Conservation (phyloP, 176 grass and related monocot species). For the Musa schizocarpa region DNA sequence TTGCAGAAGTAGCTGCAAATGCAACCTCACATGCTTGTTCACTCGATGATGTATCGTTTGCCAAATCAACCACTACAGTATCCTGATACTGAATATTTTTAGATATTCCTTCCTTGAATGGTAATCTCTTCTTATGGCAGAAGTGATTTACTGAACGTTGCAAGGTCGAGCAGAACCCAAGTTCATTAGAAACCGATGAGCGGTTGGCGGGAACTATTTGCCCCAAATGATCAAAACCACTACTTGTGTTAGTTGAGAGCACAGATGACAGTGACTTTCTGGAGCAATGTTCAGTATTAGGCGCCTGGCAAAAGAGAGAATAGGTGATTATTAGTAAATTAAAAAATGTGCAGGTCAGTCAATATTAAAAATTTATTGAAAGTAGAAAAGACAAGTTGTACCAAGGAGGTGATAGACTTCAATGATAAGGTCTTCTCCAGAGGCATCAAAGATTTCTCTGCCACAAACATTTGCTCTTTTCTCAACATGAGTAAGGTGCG, state of each 20-base stretch:
- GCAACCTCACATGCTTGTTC: constrained; percentile 17
- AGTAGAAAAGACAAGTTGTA: constrained; percentile 20
- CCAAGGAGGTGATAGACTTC: constrained; percentile 37
- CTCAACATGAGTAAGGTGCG: constrained; percentile 6
- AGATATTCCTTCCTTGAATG: background rate
- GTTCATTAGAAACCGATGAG: constrained; percentile 46
- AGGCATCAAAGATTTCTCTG: constrained; percentile 32
- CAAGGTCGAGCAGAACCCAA: constrained; percentile 12
- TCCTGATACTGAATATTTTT: constrained; percentile 15
- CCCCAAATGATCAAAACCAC: constrained; percentile 39
- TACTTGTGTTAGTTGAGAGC: constrained; percentile 32
- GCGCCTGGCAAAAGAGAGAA: constrained; percentile 42
- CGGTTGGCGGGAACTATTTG: constrained; percentile 78
- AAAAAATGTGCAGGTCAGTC: background rate
- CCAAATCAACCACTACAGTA: constrained; percentile 43
- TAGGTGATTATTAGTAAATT: constrained; percentile 19
- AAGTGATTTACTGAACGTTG: constrained; percentile 32
- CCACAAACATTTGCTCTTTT: constrained; percentile 7
- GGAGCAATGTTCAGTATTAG: constrained; percentile 30
- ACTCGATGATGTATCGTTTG: constrained; percentile 15
- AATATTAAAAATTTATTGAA: background rate
- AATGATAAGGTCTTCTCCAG: constrained; percentile 24
- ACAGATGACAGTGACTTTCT: constrained; percentile 23
- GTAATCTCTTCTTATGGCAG: constrained; percentile 6
- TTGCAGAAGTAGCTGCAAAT: constrained; percentile 30